These are phyloP conservation scores for Aureobasidium pullulans DNA, from an alignment of 2,329 filamentous ascomycete species.

Conservation along the genomic window DNA sequence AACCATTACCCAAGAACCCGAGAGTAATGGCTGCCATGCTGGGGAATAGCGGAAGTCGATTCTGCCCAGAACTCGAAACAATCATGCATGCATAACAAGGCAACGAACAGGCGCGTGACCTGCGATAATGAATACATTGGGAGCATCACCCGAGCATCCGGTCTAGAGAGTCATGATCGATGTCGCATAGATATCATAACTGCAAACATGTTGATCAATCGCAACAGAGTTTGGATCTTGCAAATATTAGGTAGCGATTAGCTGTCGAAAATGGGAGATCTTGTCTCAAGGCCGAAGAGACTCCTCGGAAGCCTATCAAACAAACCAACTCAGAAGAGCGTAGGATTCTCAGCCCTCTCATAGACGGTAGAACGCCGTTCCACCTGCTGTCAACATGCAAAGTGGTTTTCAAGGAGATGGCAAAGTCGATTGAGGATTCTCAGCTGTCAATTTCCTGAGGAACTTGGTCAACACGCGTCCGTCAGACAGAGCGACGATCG, in stretches of 20 bases:
- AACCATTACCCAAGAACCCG: no score
- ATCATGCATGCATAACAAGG: conserved; percentile 9
- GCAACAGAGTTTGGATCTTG: not conserved
- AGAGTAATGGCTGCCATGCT: not conserved
- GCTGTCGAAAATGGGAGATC: not conserved
- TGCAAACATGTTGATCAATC: not conserved
- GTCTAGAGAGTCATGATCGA: not conserved
- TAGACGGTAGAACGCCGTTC: no score
- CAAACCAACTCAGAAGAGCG: not conserved
- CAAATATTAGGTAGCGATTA: not conserved
- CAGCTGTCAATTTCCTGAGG: no score
- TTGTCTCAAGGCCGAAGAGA: not conserved
- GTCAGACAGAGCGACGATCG: not conserved
- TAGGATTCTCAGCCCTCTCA: no score
- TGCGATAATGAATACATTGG: not conserved
- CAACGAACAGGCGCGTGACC: not conserved
- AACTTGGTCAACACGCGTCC: not conserved
- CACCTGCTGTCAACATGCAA: not conserved
- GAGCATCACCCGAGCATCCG: not conserved
- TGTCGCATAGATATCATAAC: not conserved
- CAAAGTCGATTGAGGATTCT: not conserved
- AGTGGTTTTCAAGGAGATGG: not conserved
- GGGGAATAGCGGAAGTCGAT: not conserved
- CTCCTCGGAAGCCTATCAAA: not conserved
- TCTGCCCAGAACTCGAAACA: not conserved